These are phyloP conservation scores for Terfezia claveryi DNA, from an alignment of 495 filamentous ascomycete species.

Conservation along the genomic window DNA sequence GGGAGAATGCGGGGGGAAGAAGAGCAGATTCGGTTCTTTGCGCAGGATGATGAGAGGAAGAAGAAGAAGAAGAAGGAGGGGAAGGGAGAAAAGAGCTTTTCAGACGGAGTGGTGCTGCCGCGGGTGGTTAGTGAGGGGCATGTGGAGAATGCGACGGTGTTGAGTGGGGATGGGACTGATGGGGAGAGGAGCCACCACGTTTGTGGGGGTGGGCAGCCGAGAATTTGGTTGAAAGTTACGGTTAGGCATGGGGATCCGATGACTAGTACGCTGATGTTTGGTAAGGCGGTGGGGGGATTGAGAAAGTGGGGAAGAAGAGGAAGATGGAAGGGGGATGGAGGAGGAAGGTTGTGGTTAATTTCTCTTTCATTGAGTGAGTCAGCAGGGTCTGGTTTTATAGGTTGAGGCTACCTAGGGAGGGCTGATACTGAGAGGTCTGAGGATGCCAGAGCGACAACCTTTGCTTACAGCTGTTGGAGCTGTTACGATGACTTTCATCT, in stretches of 20 bases:
- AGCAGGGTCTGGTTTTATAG: neutral
- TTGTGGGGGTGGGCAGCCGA: neutral
- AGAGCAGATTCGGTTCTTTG: slow-evolving; percentile 14
- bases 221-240: slow-evolving; percentile 11
- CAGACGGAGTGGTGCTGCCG: no score
- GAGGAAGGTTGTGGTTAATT: slow-evolving; percentile 11
- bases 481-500: no score
- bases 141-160: no score
- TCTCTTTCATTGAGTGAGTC: neutral
- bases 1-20: slow-evolving; percentile 9
- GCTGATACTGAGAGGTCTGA: neutral
- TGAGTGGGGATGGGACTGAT: no score
- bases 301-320: slow-evolving; percentile 43
- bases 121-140: no score
- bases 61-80: neutral
- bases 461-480: neutral
- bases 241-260: slow-evolving; percentile 13
- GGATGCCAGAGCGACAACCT: neutral
- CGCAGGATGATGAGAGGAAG: slow-evolving; percentile 6
- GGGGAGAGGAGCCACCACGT: no score
- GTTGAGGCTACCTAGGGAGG: neutral
- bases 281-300: slow-evolving; percentile 24
- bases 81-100: neutral
- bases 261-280: slow-evolving; percentile 14
- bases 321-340: slow-evolving; percentile 25